A percentile compares a stretch with the other conserved stretches of the same genome.
These are phyloP conservation scores for Poteriospumella lacustris DNA, from an alignment of 108 stramenopile species.

Conservation along the genomic window DNA sequence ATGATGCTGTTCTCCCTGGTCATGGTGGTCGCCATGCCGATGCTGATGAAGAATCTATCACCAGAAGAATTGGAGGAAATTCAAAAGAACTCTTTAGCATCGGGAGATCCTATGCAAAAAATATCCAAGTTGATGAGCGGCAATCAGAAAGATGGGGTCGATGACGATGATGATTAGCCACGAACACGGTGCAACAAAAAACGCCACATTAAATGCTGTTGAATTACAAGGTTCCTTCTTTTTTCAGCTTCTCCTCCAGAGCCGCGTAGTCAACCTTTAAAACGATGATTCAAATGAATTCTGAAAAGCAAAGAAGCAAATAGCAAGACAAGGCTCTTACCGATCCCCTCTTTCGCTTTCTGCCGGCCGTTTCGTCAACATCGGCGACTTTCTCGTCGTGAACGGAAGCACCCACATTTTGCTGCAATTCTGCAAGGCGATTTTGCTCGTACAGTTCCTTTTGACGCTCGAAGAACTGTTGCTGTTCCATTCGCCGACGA, in stretches of 20 bases:
- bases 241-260: constrained; percentile 1
- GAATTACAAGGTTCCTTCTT: too few species aligned
- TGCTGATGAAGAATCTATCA: background rate
- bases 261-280: constrained; percentile 20
- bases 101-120: background rate
- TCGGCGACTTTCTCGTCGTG: background rate
- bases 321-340: background rate
- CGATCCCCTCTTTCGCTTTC: background rate
- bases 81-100: background rate
- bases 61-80: background rate
- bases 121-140: background rate
- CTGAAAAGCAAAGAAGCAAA: background rate
- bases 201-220: too few species aligned
- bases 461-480: too few species aligned
- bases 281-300: background rate
- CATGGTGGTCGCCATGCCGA: background rate
- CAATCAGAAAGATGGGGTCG: background rate
- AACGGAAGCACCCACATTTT: background rate
- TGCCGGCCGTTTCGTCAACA: background rate
- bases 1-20: background rate
- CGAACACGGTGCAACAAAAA: too few species aligned
- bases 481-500: background rate
- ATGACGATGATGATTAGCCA: background rate
- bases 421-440: background rate
- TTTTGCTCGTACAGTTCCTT: background rate